Percentiles rank a stretch among this genome's conserved stretches.
Evolutionary conservation across 2,329 filamentous ascomycete species (phyloP).

Genomic region (Arachnomyces sp.): DNA sequence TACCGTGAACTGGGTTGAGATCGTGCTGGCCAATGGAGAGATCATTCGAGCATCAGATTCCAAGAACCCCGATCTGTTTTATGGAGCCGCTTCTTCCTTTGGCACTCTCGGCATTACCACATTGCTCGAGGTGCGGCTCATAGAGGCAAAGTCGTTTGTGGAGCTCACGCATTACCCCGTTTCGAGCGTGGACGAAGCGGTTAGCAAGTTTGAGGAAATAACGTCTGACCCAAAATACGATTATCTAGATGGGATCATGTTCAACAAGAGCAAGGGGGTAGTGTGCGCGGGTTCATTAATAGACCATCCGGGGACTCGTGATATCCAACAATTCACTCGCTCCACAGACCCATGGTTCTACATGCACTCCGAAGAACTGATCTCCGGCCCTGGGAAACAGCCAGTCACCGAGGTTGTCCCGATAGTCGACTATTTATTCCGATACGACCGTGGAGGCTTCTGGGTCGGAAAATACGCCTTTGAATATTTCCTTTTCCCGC

Average conservation of each 20-base stretch:
- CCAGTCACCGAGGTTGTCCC: constrained; percentile 36
- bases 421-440: constrained; percentile 49
- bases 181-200: constrained; percentile 42
- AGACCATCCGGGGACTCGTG: constrained; percentile 32
- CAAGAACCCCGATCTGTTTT: constrained; percentile 49
- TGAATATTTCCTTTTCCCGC: constrained; percentile 49
- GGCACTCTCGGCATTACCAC: constrained; percentile 57
- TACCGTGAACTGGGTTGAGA: constrained; percentile 55
- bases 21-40: constrained; percentile 54
- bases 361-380: constrained; percentile 50
- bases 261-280: constrained; percentile 44
- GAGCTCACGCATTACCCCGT: constrained; percentile 55
- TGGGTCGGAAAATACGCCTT: constrained; percentile 52
- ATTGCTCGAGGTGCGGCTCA: constrained; percentile 51
- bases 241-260: constrained; percentile 63
- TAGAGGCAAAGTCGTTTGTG: constrained; percentile 50
- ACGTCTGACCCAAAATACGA: constrained; percentile 42
- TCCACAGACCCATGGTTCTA: constrained; percentile 66
- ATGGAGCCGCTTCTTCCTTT: constrained; percentile 51
- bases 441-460: constrained; percentile 52
- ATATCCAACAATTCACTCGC: constrained; percentile 46
- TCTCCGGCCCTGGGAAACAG: constrained; percentile 1
- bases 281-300: constrained; percentile 53
- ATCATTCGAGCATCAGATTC: constrained; percentile 42
- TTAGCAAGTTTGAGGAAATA: constrained; percentile 41